Evolutionary conservation across 225 moss, liverwort and hornwort species (phyloP), one percentile per base, ranked within the genome.

Genomic region (Neckera pumila): DNA sequence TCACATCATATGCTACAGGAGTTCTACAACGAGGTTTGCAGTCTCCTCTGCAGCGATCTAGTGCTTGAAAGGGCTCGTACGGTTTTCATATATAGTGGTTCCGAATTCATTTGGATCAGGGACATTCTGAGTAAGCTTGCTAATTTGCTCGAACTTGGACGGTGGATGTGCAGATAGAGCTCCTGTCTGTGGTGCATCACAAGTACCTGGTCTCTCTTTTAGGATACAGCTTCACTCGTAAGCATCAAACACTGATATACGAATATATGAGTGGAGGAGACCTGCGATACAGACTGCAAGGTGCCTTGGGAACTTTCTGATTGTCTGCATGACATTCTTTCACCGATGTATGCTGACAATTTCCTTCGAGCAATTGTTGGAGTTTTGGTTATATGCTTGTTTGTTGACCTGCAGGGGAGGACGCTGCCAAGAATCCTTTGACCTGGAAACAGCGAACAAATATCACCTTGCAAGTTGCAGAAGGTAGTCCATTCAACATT

Each of bases 181-280:
- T 95, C 45, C 90, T 95, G 27, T 95, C 94, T 66, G 87, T 91
- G 90, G 90, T 91, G 85, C 94, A 92, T 76, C 96, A 94, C 86
- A 92, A 91, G 70, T 91, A 87, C 40, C 70, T 92, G 53, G 92
- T 96, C 47, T 90, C 92, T 25, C 92, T 94, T 84, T 51, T 95
- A 57, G 95, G 95, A 13, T 89, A 91, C 88, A 89, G 94, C 77
- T 89, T 79, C 49, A 87, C 92, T 84, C 81, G 74, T 14, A 92
- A 90, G 74, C 85, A 88, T n/a, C 88, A 91, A 54, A 92, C 92
- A 80, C 82, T 96, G 28, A 27, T 95, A 38, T 95, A 96, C 88
- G 93, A 95, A 74, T 95, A 90, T 47, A 87, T 96, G 80, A 54
- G 84, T 78, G 95, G 93, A 88, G 95, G 95, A 71, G 93, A 95